Conservation (phyloP, 2,329 filamentous ascomycete genomes). For the Diaporthe sp. region DNA sequence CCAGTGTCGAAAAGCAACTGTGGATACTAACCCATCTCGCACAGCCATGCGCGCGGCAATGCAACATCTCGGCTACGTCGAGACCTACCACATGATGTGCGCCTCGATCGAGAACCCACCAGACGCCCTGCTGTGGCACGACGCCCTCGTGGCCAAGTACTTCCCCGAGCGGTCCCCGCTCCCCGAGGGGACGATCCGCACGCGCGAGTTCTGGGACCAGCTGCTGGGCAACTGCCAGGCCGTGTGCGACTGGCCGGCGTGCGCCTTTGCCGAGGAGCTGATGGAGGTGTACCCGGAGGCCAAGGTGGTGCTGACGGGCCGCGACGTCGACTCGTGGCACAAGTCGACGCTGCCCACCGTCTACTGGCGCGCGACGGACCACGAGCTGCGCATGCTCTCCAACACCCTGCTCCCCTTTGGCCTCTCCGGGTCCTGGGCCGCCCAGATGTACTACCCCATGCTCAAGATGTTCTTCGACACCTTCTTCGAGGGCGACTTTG, state of each 20-base stretch:
- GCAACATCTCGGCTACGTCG: conserved; percentile 74
- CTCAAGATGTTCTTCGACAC: conserved; percentile 77
- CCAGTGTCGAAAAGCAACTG: background rate
- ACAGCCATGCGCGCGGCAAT: conserved; percentile 75
- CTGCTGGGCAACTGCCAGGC: conserved; percentile 76
- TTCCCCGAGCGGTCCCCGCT: conserved; percentile 71
- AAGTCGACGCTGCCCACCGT: conserved; percentile 76
- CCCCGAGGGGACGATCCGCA: conserved; percentile 46
- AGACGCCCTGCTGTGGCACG: conserved; percentile 78
- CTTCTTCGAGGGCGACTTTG: conserved; percentile 78
- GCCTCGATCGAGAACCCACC: conserved; percentile 77
- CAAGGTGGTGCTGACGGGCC: conserved; percentile 77
- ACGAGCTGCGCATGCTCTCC: conserved; percentile 58
- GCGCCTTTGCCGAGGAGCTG: conserved; percentile 77
- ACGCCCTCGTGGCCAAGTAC: conserved; percentile 68
- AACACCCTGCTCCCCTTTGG: conserved; percentile 53
- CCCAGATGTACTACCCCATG: conserved; percentile 78
- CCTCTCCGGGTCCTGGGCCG: conserved; percentile 73
- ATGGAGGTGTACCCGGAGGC: conserved; percentile 80
- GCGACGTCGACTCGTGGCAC: conserved; percentile 75
- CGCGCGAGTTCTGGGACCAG: conserved; percentile 77
- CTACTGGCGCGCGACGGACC: conserved; percentile 76
- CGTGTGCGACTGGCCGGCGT: conserved; percentile 78
- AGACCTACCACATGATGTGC: conserved; percentile 82
- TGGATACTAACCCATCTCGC: conserved; percentile 8